phyloP scores from a whole-genome alignment of 345 rosid genomes.

The Hevea brasiliensis region DNA sequence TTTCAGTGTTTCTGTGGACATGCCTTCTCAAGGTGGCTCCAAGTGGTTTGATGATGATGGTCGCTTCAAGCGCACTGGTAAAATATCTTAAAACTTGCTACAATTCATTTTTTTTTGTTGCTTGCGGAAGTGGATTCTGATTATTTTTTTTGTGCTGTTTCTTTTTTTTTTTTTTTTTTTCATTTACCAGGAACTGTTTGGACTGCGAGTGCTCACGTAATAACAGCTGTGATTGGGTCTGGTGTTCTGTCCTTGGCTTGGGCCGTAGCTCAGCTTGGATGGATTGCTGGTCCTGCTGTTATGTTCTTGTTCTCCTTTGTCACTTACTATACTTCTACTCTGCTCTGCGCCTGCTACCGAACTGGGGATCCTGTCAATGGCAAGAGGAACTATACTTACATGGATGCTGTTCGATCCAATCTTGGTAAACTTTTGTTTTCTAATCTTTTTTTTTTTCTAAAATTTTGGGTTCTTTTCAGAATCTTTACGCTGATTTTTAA shows the following conservation, averaged over 20 bases:
- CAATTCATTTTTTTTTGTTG: too few relatives aligned
- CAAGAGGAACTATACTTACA: slow-evolving; percentile 73
- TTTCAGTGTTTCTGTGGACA: slow-evolving; percentile 38
- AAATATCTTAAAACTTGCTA: not conserved
- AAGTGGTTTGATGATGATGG: slow-evolving; percentile 82
- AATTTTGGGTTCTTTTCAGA: not conserved
- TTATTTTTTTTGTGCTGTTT: not conserved
- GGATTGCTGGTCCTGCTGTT: slow-evolving; percentile 69
- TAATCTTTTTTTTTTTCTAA: not conserved
- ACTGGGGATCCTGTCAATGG: slow-evolving; percentile 59
- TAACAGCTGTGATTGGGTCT: slow-evolving; percentile 82
- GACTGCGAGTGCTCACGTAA: slow-evolving; percentile 79
- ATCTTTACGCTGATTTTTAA: not conserved
- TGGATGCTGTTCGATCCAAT: slow-evolving; percentile 60
- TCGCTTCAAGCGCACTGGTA: slow-evolving; percentile 71
- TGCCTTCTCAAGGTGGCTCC: slow-evolving; percentile 43
- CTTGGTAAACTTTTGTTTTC: slow-evolving; percentile 42
- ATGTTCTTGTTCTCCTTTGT: slow-evolving; percentile 69
- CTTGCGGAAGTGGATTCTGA: not conserved
- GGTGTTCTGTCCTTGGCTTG: slow-evolving; percentile 78
- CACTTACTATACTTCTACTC: slow-evolving; percentile 64
- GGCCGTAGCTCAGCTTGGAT: slow-evolving; percentile 76
- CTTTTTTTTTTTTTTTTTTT: not conserved
- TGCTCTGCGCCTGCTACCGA: slow-evolving; percentile 64
- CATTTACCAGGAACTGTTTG: slow-evolving; percentile 49